phyloP scores from a whole-genome alignment of 495 filamentous ascomycete genomes.

The Thermothielavioides terrestris region DNA sequence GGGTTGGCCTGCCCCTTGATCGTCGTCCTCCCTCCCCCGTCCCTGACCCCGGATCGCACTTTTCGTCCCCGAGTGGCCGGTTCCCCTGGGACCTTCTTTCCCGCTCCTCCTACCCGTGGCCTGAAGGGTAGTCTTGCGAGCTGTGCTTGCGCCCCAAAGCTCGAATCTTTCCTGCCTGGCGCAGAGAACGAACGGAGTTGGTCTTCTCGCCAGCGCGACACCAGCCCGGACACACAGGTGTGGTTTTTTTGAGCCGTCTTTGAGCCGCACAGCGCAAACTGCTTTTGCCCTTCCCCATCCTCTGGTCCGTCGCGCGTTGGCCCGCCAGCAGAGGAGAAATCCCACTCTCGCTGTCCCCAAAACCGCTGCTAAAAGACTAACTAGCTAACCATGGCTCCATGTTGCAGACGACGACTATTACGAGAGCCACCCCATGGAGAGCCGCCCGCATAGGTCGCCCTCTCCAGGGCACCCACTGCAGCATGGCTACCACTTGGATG shows the following conservation, averaged over 20 bases:
- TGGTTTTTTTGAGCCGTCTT: slow-evolving; percentile 1
- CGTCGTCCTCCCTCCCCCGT: slow-evolving; percentile 12
- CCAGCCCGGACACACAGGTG: background rate
- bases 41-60: slow-evolving; percentile 7
- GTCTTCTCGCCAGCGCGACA: background rate
- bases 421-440: slow-evolving; percentile 45
- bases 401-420: slow-evolving; percentile 54
- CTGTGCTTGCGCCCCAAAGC: slow-evolving; percentile 8
- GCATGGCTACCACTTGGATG: slow-evolving; percentile 63
- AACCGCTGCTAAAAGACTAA: background rate
- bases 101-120: background rate
- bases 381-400: slow-evolving; percentile 18
- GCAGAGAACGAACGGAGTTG: slow-evolving; percentile 25
- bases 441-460: slow-evolving; percentile 47
- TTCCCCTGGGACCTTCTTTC: slow-evolving; percentile 1
- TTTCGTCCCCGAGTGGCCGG: slow-evolving; percentile 13
- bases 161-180: slow-evolving; percentile 27
- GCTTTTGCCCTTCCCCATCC: slow-evolving; percentile 13
- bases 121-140: background rate
- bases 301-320: slow-evolving; percentile 11
- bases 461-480: slow-evolving; percentile 47
- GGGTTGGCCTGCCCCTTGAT: background rate
- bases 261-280: slow-evolving; percentile 17
- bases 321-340: background rate
- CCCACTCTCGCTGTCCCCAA: background rate